phyloP scores from a whole-genome alignment of 208 protist species.

The Trypanosoma melophagium region DNA sequence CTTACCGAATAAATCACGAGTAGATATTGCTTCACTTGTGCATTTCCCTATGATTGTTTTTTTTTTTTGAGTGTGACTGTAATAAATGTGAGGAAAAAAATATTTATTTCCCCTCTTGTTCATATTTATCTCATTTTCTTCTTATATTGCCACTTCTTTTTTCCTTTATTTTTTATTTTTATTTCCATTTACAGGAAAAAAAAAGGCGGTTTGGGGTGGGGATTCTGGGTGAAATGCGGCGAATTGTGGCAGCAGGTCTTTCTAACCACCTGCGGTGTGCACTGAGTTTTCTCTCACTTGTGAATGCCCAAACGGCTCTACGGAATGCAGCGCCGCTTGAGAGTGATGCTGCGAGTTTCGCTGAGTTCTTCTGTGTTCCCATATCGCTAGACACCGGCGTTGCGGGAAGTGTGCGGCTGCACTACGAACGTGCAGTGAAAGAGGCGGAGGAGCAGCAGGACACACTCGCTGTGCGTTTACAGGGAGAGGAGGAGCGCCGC shows the following conservation, averaged over 20 bases:
- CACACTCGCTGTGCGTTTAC: slow-evolving; percentile 21
- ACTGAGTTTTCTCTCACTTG: slow-evolving; percentile 34
- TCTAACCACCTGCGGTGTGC: background rate
- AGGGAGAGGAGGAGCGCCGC: slow-evolving; percentile 16
- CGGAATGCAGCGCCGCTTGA: slow-evolving; percentile 27
- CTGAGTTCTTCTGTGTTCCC: slow-evolving; percentile 49
- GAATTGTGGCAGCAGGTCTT: background rate
- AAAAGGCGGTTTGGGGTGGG: background rate
- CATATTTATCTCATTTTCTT: background rate
- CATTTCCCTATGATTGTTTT: background rate
- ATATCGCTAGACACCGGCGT: slow-evolving; percentile 12
- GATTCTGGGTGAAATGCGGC: slow-evolving; percentile 1
- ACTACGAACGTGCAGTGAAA: slow-evolving; percentile 29
- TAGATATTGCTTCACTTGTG: background rate
- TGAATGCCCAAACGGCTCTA: slow-evolving; percentile 49
- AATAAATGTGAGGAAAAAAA: no score
- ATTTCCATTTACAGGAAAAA: background rate
- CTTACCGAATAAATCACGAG: background rate
- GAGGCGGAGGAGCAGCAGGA: slow-evolving; percentile 31
- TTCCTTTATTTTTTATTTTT: slow-evolving; percentile 9
- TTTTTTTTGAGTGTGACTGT: background rate
- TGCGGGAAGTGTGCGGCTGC: slow-evolving; percentile 27
- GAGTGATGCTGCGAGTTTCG: slow-evolving; percentile 41
- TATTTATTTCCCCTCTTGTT: background rate
- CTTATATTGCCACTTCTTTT: slow-evolving; percentile 21